Evolutionary conservation across 768 basidiomycete species (phyloP).

Genomic region (Dioszegia crocea): DNA sequence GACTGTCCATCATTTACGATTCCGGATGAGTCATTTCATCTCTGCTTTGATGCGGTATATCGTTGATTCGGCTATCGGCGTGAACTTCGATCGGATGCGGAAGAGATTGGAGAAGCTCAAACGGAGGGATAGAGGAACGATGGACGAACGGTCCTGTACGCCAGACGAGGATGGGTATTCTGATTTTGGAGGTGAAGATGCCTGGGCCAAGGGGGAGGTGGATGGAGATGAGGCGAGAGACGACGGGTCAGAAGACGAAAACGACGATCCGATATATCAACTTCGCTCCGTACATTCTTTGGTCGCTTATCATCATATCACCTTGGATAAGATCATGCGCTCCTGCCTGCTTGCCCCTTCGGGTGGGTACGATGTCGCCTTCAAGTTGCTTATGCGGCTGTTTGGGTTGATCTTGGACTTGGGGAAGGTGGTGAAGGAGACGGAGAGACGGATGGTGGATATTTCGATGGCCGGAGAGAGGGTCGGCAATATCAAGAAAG

Average conservation of each 20-base stretch:
- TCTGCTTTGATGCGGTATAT: constrained; percentile 65
- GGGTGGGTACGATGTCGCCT: constrained; percentile 28
- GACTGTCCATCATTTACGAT: constrained; percentile 66
- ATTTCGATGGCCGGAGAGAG: constrained; percentile 17
- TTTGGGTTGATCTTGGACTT: constrained; percentile 33
- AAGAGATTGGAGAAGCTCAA: constrained; percentile 26
- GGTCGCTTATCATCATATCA: constrained; percentile 33
- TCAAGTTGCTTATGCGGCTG: constrained; percentile 33
- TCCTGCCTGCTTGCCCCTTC: constrained; percentile 21
- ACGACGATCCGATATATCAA: constrained; percentile 10
- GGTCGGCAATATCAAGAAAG: constrained; percentile 10
- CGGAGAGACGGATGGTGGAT: constrained; percentile 17
- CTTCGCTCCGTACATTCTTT: constrained; percentile 36
- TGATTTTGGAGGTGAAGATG: neutral
- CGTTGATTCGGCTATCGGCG: constrained; percentile 74
- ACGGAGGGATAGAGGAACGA: neutral
- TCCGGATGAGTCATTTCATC: constrained; percentile 68
- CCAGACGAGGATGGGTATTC: constrained; percentile 12
- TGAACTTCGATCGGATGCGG: constrained; percentile 67
- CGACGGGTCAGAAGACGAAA: neutral
- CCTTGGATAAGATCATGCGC: constrained; percentile 25
- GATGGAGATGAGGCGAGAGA: constrained; percentile 11
- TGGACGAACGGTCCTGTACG: neutral
- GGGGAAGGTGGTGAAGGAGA: constrained; percentile 35
- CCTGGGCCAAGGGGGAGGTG: constrained; percentile 2